Base-by-base conservation (phyloP, 371 early-diverging fungal genomes). In the Lichtheimia corymbifera region DNA sequence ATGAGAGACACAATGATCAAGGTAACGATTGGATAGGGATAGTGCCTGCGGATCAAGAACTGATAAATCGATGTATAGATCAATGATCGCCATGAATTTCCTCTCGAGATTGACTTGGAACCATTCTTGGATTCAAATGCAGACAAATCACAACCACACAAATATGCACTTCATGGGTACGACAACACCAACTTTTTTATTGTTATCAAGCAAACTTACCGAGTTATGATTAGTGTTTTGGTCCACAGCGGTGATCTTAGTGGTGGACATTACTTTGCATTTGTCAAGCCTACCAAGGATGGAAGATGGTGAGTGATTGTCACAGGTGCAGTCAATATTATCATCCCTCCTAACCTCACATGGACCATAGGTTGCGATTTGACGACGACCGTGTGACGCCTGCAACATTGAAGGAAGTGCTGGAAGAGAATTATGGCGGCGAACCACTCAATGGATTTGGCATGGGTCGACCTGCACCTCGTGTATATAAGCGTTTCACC, bases 51-150 rank as follows among this genome's bases (percentile, higher is more conserved):
- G 12, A 52, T 15, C 15, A 30, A 20, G 35, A 11, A 9, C 35
- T 35, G 35, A 35, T 35, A 11, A 35, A 35, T 35, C 11, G 11
- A n/a, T 65, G 13, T 28, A 12, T 61, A 89, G 89, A 93, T 97
- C 76, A 99, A 99, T 82, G 98, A 98, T 74, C 90, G 98, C n/a
- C 93, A 94, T 72, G 98, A 97, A 70, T 99, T 93, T 76, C 97
- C 98, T 13, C 73, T 83, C n/a, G 83, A 86, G 53, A 88, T 99
- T 54, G 95, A 98, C 63, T 76, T 99, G 51, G 89, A 86, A n/a
- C 87, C 88, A n/a, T 98, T 91, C 73, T 79, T 96, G 30, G 83
- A 86, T 5, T 75, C 79, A 9, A 80, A 86, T 24, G 89, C 87
- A 5, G 83, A 90, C 61, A 84, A 76, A 60, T 65, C 81, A 11